Percentiles rank a stretch among this genome's conserved stretches.
Conservation (phyloP, 768 basidiomycete species). For the Trametes maxima region DNA sequence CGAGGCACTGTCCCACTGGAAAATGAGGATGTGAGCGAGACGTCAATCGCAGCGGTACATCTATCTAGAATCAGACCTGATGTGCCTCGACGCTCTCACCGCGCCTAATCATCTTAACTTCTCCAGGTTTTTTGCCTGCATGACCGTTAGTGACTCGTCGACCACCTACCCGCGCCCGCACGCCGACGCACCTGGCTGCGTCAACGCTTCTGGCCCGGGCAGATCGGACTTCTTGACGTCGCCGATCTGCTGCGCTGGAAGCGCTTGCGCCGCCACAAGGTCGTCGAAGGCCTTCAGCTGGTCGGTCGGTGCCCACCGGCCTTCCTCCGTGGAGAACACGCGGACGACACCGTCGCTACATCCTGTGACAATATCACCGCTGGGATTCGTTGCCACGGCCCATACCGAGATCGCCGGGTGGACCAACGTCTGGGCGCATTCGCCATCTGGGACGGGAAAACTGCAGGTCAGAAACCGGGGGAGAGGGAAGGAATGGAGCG, state of each 20-base stretch:
- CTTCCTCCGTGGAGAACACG: conserved; percentile 76
- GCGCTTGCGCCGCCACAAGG: conserved; percentile 71
- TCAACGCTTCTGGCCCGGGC: conserved; percentile 82
- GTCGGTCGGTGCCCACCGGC: conserved; percentile 69
- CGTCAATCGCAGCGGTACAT: conserved; percentile 13
- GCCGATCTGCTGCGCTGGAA: conserved; percentile 87
- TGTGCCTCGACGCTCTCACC: conserved; percentile 85
- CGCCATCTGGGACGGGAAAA: conserved; percentile 61
- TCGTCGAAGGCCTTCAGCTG: conserved; percentile 74
- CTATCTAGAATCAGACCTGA: conserved; percentile 53
- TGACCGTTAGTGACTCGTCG: not conserved
- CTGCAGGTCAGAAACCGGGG: conserved; percentile 4
- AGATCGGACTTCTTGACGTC: conserved; percentile 93
- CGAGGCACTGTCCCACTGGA: conserved; percentile 76
- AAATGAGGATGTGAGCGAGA: not conserved
- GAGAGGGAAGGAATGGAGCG: not conserved
- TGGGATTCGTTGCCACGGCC: conserved; percentile 85
- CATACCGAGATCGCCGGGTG: conserved; percentile 98
- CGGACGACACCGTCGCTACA: conserved; percentile 87
- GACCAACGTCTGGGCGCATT: conserved; percentile 84
- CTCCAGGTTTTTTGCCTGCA: conserved; percentile 87
- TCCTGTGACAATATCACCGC: conserved; percentile 91
- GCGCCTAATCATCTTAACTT: conserved; percentile 89
- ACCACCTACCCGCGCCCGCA: not conserved
- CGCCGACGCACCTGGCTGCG: conserved; percentile 59